These are phyloP conservation scores for Lentithecium fluviatile DNA, from an alignment of 495 filamentous ascomycete genomes.

Conservation along the genomic window DNA sequence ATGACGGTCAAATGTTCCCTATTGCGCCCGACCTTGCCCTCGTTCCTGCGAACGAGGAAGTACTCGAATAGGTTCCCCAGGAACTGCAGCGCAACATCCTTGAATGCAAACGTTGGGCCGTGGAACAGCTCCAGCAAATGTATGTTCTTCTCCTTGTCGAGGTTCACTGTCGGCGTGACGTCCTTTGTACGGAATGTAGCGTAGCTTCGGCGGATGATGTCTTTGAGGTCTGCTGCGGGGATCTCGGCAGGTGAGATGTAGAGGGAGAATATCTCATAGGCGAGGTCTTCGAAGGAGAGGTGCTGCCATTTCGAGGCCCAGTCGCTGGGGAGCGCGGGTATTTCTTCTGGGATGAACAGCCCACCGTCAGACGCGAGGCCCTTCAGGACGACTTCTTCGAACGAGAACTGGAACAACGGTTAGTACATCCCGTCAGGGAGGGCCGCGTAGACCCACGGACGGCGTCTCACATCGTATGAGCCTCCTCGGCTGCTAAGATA, in stretches of 20 bases:
- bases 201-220: conserved; percentile 77
- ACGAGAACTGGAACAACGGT: conserved; percentile 63
- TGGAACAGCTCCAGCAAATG: conserved; percentile 94
- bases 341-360: conserved; percentile 82
- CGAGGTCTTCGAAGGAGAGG: conserved; percentile 74
- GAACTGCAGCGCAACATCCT: conserved; percentile 87
- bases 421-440: conserved; percentile 4
- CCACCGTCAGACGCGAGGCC: conserved; percentile 86
- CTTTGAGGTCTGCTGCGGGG: conserved; percentile 71
- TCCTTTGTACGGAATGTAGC: conserved; percentile 78
- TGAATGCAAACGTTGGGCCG: conserved; percentile 94
- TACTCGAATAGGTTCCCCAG: conserved; percentile 96
- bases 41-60: conserved; percentile 80
- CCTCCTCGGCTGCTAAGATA: conserved; percentile 81
- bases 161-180: conserved; percentile 68
- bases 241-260: conserved; percentile 85
- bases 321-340: conserved; percentile 62
- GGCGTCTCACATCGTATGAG: conserved; percentile 64
- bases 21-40: conserved; percentile 65
- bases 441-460: conserved; percentile 29
- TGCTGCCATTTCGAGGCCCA: conserved; percentile 70
- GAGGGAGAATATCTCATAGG: conserved; percentile 69
- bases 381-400: conserved; percentile 87
- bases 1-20: conserved; percentile 86
- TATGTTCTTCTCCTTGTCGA: conserved; percentile 65